A percentile compares a stretch with the other conserved stretches of the same genome.
These are phyloP conservation scores for Rhizophora apiculata DNA, from an alignment of 345 rosid species.

Conservation along the genomic window DNA sequence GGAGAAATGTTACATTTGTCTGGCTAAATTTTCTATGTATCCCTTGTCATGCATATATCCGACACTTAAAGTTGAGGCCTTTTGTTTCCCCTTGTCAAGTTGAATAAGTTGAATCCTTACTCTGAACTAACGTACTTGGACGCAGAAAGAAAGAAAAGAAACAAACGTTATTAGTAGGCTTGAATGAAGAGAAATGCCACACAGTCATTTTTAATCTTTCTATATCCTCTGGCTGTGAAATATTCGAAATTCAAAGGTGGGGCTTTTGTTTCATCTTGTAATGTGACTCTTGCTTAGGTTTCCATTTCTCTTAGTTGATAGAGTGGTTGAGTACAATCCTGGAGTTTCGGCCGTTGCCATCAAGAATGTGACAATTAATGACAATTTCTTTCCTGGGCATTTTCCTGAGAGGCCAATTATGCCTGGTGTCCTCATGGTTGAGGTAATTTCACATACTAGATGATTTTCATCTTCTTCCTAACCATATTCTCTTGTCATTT, in stretches of 20 bases:
- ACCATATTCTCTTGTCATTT: not conserved
- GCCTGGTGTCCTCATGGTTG: conserved; percentile 99
- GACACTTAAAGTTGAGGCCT: no score
- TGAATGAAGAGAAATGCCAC: no score
- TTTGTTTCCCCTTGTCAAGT: no score
- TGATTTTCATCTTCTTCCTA: not conserved
- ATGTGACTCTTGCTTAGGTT: conserved; percentile 44
- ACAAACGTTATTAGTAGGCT: no score
- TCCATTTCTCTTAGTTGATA: conserved; percentile 97
- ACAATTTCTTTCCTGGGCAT: conserved; percentile 98
- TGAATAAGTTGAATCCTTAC: not conserved
- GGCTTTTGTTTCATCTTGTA: not conserved
- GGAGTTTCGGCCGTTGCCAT: conserved; percentile 95
- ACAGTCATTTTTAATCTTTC: no score
- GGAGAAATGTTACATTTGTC: no score
- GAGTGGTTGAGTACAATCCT: conserved; percentile 89
- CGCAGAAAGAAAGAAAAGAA: not conserved
- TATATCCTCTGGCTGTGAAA: no score
- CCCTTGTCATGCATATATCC: no score
- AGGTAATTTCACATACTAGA: conserved; percentile 40
- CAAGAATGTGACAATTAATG: conserved; percentile 95
- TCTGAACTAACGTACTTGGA: not conserved
- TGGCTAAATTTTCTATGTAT: no score
- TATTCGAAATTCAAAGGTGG: not conserved
- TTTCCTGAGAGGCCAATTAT: conserved; percentile 97